These are phyloP conservation scores for Backusella mclennaniae DNA, from an alignment of 192 early-diverging fungal species.

Conservation along the genomic window DNA sequence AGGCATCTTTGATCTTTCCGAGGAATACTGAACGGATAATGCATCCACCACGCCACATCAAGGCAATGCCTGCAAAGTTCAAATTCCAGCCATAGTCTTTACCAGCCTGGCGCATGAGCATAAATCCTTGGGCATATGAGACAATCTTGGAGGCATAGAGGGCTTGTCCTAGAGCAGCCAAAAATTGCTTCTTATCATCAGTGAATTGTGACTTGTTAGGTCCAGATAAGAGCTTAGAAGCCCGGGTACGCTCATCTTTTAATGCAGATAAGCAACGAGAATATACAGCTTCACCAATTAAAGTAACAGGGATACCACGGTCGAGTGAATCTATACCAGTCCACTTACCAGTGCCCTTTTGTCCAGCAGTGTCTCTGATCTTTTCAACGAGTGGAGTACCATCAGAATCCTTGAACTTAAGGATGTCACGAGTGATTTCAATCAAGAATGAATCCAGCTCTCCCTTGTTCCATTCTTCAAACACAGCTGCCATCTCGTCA, in stretches of 20 bases:
- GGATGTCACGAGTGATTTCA: conserved; percentile 93
- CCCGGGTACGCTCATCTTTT: conserved; percentile 92
- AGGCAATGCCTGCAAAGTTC: conserved; percentile 95
- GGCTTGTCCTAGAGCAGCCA: conserved; percentile 88
- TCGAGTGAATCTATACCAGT: conserved; percentile 95
- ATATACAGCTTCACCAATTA: conserved; percentile 98
- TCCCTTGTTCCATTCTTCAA: conserved; percentile 95
- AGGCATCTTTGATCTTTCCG: conserved; percentile 95
- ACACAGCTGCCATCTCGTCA: conserved; percentile 88
- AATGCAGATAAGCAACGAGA: conserved; percentile 93
- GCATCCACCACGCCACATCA: conserved; percentile 99
- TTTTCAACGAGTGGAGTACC: conserved; percentile 85
- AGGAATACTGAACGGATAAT: conserved; percentile 97
- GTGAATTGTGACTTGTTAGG: conserved; percentile 62
- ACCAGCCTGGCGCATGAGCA: conserved; percentile 95
- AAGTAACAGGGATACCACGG: conserved; percentile 93
- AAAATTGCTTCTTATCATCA: conserved; percentile 86
- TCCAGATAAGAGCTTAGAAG: conserved; percentile 82
- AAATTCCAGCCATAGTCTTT: conserved; percentile 90
- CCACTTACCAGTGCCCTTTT: conserved; percentile 99
- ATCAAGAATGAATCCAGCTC: conserved; percentile 97
- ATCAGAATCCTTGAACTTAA: conserved; percentile 91
- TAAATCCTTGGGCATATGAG: conserved; percentile 98
- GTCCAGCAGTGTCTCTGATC: conserved; percentile 95
- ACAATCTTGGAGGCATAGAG: conserved; percentile 99